Evolutionary conservation across 176 grass and related monocot species (phyloP), one percentile per base, ranked within the genome.

Genomic region (Poa pratensis): DNA sequence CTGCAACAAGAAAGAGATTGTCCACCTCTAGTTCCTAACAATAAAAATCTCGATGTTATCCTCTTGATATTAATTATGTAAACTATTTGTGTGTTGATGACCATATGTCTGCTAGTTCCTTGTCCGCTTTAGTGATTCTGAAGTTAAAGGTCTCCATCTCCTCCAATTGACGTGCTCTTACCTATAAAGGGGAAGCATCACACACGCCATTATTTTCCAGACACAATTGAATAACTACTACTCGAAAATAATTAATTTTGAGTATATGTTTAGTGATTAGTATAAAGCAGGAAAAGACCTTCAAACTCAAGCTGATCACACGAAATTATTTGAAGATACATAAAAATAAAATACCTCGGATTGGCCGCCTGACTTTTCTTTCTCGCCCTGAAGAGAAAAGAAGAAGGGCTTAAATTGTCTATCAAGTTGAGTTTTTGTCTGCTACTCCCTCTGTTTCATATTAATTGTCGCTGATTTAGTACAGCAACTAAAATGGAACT

Each of bases 81-180:
- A 73, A 48, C 22, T 73, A 73, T 9, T 73, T 73, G 6, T 26
- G 42, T 73, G 42, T 17, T 27, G 69, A 48, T 0, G 42, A 9
- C 3, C 13, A 73, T 49, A 14, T 46, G 6, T 73, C 8, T 37
- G 69, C 6, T 12, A 73, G 69, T 17, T 73, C 42, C 69, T 73
- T 73, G 69, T 73, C 69, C 6, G 69, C 69, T 4, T 73, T 73
- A 13, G 5, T 15, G 42, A 73, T 48, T 24, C 69, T 73, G 23
- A 42, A 48, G 42, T 73, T 73, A 26, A 73, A 73, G 42, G 69
- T 42, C 42, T 73, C n/a, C 69, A 26, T 3, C 69, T 73, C 69
- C 69, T 73, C 69, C 7, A 73, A 17, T 73, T 73, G 69, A 27
- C 69, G 69, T 14, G 22, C 42, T 48, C 42, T 24, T 73, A 37